A percentile compares a stretch with the other conserved stretches of the same genome.
Conservation (phyloP, 2,329 filamentous ascomycete species). For the Trichoderma koningii region DNA sequence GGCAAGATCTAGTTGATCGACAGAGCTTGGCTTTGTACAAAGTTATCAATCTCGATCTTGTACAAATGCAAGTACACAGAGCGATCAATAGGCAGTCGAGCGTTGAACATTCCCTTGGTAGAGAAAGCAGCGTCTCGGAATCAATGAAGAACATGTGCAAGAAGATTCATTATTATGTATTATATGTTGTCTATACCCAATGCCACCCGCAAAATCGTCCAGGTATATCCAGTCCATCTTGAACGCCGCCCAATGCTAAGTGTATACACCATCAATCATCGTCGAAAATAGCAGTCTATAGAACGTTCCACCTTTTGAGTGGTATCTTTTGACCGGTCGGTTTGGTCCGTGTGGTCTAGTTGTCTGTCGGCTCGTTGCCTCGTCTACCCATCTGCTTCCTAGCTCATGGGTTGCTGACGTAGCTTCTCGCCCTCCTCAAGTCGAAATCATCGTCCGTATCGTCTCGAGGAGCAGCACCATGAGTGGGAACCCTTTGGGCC, state of each 20-base stretch:
- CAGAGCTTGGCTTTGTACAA: neutral
- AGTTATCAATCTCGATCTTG: neutral
- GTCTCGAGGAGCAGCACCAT: conserved; percentile 37
- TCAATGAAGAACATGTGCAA: neutral
- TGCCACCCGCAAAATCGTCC: neutral
- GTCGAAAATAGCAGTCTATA: conserved; percentile 19
- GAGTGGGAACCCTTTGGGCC: conserved; percentile 34
- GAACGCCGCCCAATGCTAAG: conserved; percentile 23
- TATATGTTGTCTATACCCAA: neutral
- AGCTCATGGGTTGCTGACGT: conserved; percentile 49
- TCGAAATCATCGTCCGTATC: conserved; percentile 42
- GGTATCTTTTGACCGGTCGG: neutral
- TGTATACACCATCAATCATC: neutral
- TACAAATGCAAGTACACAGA: neutral
- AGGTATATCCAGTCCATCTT: conserved; percentile 8
- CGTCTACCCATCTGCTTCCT: neutral
- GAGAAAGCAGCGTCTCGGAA: neutral
- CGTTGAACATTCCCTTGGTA: neutral
- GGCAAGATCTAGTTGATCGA: neutral
- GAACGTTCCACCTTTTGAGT: neutral
- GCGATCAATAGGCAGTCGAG: neutral
- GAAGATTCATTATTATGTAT: neutral
- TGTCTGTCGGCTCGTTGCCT: neutral
- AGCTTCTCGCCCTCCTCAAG: conserved; percentile 48
- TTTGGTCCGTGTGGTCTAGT: neutral